phyloP scores from a whole-genome alignment of 345 rosid genomes.

The Dimocarpus longan region DNA sequence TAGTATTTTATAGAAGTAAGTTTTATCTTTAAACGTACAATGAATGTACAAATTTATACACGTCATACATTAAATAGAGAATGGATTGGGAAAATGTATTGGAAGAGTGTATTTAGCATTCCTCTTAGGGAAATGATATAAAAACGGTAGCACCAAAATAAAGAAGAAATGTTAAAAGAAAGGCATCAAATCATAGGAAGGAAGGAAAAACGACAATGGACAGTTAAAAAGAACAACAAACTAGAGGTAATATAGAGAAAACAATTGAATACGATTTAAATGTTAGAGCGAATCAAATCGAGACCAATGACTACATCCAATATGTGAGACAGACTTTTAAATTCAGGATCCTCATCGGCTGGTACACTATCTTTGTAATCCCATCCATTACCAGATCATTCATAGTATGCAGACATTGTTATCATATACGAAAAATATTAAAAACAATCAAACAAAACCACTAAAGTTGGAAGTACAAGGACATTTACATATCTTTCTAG shows the following conservation, averaged over 20 bases:
- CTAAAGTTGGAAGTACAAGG: neutral
- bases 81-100: too few species aligned
- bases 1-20: too few species aligned
- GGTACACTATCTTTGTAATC: neutral
- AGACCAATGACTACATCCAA: neutral
- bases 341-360: neutral
- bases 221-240: neutral
- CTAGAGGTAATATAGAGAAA: neutral
- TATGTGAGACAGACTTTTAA: neutral
- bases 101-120: too few species aligned
- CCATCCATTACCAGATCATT: neutral
- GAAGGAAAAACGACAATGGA: neutral
- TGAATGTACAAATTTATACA: too few species aligned
- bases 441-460: too few species aligned
- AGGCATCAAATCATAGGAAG: neutral
- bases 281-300: neutral
- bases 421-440: too few species aligned
- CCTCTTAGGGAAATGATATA: too few species aligned
- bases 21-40: too few species aligned
- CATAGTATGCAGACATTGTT: neutral
- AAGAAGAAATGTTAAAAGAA: too few species aligned
- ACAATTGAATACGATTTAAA: neutral
- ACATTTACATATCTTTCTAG: too few species aligned
- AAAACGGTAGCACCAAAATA: too few species aligned
- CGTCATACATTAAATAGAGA: too few species aligned